Percentiles rank a stretch among this genome's conserved stretches.
Evolutionary conservation across 345 rosid species (phyloP).

Genomic region (Brassica rapa): DNA sequence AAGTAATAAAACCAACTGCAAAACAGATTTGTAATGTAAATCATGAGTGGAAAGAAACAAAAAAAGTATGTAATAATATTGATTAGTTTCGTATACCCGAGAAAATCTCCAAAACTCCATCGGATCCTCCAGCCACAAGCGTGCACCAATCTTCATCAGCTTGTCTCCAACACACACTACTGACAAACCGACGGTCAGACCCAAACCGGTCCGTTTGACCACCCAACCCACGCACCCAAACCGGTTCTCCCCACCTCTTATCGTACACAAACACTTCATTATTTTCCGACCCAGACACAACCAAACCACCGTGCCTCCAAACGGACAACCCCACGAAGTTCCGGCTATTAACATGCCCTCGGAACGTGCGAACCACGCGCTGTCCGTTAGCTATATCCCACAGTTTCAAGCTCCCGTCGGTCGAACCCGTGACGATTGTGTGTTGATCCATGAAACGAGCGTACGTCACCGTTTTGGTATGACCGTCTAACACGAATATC

Average conservation of each 20-base stretch:
- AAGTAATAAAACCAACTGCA: not conserved
- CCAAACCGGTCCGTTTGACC: constrained; percentile 8
- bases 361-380: constrained; percentile 51
- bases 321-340: constrained; percentile 84
- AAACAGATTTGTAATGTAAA: not conserved
- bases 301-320: constrained; percentile 69
- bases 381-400: constrained; percentile 48
- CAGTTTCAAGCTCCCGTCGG: constrained; percentile 71
- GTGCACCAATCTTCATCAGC: constrained; percentile 59
- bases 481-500: constrained; percentile 53
- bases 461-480: constrained; percentile 72
- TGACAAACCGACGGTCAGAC: constrained; percentile 52
- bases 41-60: not conserved
- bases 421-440: constrained; percentile 58
- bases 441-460: constrained; percentile 48
- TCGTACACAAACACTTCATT: constrained; percentile 77
- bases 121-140: constrained; percentile 80
- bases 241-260: constrained; percentile 73
- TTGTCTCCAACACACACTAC: constrained; percentile 87
- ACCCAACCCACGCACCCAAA: constrained; percentile 61
- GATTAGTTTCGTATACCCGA: constrained; percentile 47
- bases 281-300: constrained; percentile 82
- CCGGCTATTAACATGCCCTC: constrained; percentile 70
- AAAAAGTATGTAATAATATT: not conserved
- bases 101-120: constrained; percentile 66